Evolutionary conservation across 805 yeast genomes (phyloP), one percentile per base, ranked within the genome.

Genomic region (Yamadazyma laniorum): DNA sequence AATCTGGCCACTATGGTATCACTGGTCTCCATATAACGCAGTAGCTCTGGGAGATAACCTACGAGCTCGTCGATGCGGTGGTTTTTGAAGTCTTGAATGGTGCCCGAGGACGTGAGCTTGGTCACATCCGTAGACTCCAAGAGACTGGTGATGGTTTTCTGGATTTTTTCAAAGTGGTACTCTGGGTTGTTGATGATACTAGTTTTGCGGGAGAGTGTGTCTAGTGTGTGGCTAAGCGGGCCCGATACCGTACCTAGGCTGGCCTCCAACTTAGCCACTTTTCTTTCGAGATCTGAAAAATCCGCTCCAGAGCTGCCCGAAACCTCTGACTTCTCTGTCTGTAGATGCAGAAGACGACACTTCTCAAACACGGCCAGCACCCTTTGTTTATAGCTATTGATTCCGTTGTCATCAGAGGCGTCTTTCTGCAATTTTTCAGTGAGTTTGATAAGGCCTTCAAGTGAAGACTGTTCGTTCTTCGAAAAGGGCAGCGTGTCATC

Each of bases 181-280:
- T 61, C 65, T 1, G 72, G 72, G 35, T 63, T 63, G 38, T 58
- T 49, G 9, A 67, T 49, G 13, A 67, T 55, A 23, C 57, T 55
- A 12, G 63, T 49, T 41, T 61, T 65, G 3, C 72, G 51, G 3
- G 42, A 47, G 35, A 67, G 42, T 26, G 65, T 69, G 28, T 55
- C 58, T 26, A 67, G 25, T 17, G 53, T 54, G 6, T 42, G 44
- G 30, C 56, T 59, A 7, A 33, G 12, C 14, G 37, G 31, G 4
- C 13, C 25, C 13, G 26, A 15, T 12, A 31, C 14, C 6, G 16
- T 14, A 3, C 43, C 45, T n/a, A 40, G 15, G 34, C 31, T 40
- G 13, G 18, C 14, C 32, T 40, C 44, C 11, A 45, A 11, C 3
- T 26, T 13, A 15, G 25, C 33, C 25, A 46, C 25, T 26, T 37